Conservation (phyloP, 768 basidiomycete genomes). For the Boletus patriciae region DNA sequence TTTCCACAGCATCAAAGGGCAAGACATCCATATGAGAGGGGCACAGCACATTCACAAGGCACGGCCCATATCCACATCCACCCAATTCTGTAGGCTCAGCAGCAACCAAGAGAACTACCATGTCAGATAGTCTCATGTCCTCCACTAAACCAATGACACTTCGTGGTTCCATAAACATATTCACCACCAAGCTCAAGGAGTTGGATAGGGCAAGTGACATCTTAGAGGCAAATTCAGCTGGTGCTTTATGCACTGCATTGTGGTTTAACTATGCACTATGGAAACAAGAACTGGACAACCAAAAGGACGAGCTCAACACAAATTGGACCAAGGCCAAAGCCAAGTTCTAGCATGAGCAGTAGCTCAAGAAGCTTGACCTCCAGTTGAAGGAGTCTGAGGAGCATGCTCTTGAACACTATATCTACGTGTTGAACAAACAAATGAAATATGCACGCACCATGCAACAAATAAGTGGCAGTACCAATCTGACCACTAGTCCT, state of each 20-base stretch:
- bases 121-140: not conserved
- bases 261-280: not conserved
- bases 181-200: not conserved
- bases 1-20: not conserved
- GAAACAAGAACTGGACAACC: slow-evolving; percentile 1
- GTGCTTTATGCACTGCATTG: not conserved
- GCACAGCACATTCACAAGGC: not conserved
- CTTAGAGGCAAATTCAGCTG: not conserved
- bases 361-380: slow-evolving; percentile 3
- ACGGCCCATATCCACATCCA: not conserved
- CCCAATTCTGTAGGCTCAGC: not conserved
- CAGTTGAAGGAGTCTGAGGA: not conserved
- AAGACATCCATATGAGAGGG: not conserved
- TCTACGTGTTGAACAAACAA: not conserved
- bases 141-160: not conserved
- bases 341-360: not conserved
- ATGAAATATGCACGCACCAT: not conserved
- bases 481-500: too few relatives aligned
- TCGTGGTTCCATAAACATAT: not conserved
- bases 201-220: not conserved
- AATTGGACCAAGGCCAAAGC: not conserved
- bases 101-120: not conserved
- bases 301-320: not conserved
- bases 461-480: not conserved
- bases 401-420: not conserved